Conservation (phyloP, 2,329 filamentous ascomycete species). For the Ramichloridium luteum region DNA sequence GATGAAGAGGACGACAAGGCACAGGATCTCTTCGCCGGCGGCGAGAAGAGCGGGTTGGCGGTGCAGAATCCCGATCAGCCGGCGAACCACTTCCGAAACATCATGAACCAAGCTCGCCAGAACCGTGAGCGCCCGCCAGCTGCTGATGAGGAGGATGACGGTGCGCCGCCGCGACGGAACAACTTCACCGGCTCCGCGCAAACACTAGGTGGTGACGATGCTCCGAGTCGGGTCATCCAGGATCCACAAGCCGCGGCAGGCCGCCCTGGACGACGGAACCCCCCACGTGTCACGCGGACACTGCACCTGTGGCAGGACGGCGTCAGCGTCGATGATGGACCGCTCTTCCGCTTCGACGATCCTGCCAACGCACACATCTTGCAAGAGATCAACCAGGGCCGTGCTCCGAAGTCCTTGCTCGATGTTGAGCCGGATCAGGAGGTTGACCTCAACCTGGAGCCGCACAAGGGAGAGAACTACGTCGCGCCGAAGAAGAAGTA, state of each 20-base stretch:
- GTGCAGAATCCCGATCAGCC: slow-evolving; percentile 50
- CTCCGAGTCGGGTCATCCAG: slow-evolving; percentile 55
- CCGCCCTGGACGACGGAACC: slow-evolving; percentile 2
- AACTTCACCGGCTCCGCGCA: slow-evolving; percentile 59
- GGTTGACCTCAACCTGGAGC: slow-evolving; percentile 63
- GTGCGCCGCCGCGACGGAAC: slow-evolving; percentile 28
- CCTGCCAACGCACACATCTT: slow-evolving; percentile 60
- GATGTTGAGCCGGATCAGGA: slow-evolving; percentile 63
- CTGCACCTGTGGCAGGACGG: slow-evolving; percentile 75
- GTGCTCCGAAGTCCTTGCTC: slow-evolving; percentile 66
- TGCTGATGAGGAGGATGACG: slow-evolving; percentile 27
- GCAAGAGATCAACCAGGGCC: slow-evolving; percentile 62
- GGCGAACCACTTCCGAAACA: slow-evolving; percentile 38
- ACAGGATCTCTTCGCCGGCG: slow-evolving; percentile 66
- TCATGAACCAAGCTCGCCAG: slow-evolving; percentile 36
- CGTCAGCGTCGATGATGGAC: slow-evolving; percentile 74
- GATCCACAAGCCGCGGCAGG: slow-evolving; percentile 38
- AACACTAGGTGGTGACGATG: slow-evolving; percentile 67
- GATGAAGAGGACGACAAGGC: slow-evolving; percentile 49
- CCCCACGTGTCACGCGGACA: slow-evolving; percentile 48
- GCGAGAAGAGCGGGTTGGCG: slow-evolving; percentile 68
- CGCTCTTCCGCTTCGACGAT: slow-evolving; percentile 66
- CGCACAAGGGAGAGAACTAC: slow-evolving; percentile 65
- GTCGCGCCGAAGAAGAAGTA: slow-evolving; percentile 61
- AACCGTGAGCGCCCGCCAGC: slow-evolving; percentile 47